phyloP scores from a whole-genome alignment of 192 early-diverging fungal species.

The Nowakowskiella sp. region DNA sequence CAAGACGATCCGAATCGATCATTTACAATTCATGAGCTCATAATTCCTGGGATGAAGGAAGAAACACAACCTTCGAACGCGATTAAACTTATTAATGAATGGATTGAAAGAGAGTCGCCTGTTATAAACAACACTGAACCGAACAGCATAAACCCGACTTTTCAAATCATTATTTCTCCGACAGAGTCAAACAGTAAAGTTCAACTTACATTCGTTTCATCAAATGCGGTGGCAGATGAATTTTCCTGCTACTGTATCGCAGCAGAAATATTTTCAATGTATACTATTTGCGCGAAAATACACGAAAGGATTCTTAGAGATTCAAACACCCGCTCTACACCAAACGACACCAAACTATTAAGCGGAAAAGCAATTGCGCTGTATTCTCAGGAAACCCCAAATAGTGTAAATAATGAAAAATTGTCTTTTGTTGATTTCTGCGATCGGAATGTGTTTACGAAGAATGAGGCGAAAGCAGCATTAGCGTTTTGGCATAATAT shows the following conservation, averaged over 20 bases:
- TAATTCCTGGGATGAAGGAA: not conserved
- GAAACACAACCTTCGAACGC: too few species aligned
- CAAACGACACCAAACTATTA: too few species aligned
- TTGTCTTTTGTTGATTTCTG: not conserved
- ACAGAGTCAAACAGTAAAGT: not conserved
- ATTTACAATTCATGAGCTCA: not conserved
- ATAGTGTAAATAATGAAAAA: not conserved
- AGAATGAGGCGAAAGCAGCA: slow-evolving; percentile 9
- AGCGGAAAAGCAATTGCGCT: too few species aligned
- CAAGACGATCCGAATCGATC: not conserved
- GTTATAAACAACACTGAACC: not conserved
- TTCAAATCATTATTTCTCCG: too few species aligned
- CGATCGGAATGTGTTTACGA: not conserved
- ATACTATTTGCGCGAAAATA: slow-evolving; percentile 17
- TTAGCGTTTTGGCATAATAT: slow-evolving; percentile 26
- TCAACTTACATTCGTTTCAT: not conserved
- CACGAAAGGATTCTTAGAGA: slow-evolving; percentile 5
- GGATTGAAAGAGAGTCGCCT: not conserved
- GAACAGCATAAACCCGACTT: too few species aligned
- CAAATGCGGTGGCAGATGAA: slow-evolving; percentile 28
- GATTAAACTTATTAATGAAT: too few species aligned
- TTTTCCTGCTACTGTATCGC: slow-evolving; percentile 16
- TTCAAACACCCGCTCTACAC: not conserved
- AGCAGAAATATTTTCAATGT: slow-evolving; percentile 25
- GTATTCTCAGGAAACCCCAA: too few species aligned